Evolutionary conservation across 2,329 filamentous ascomycete species (phyloP).

Genomic region (Exophiala sp.): DNA sequence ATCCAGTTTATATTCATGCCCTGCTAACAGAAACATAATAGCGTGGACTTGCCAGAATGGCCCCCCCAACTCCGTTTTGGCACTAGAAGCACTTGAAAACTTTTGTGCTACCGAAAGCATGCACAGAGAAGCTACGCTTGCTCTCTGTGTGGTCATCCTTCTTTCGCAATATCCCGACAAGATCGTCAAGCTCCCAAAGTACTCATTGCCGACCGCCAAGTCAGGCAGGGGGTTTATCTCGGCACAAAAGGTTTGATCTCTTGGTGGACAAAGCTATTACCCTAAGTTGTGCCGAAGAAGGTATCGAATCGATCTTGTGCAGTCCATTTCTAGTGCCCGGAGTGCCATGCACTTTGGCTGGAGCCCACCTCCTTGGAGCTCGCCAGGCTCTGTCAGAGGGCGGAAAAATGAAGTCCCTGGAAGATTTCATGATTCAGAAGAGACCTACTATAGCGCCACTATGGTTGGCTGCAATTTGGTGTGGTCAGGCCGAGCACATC

Average conservation of each 20-base stretch:
- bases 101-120: constrained; percentile 21
- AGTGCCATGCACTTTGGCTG: constrained; percentile 27
- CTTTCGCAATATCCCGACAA: background rate
- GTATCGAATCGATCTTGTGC: constrained; percentile 28
- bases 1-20: background rate
- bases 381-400: constrained; percentile 16
- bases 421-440: constrained; percentile 7
- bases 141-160: constrained; percentile 13
- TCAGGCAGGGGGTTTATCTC: background rate
- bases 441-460: constrained; percentile 10
- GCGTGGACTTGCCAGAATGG: constrained; percentile 1
- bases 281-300: constrained; percentile 26
- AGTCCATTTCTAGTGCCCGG: constrained; percentile 29
- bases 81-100: constrained; percentile 21
- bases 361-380: constrained; percentile 24
- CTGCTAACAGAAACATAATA: background rate
- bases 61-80: constrained; percentile 4
- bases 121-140: constrained; percentile 19
- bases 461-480: constrained; percentile 17
- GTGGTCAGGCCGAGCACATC: constrained; percentile 4
- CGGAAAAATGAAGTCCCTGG: constrained; percentile 4
- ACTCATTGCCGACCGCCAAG: constrained; percentile 1
- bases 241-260: constrained; percentile 13
- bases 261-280: constrained; percentile 26
- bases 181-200: constrained; percentile 4